Conservation (phyloP, 768 basidiomycete genomes). For the Sarcodon aspratus region DNA sequence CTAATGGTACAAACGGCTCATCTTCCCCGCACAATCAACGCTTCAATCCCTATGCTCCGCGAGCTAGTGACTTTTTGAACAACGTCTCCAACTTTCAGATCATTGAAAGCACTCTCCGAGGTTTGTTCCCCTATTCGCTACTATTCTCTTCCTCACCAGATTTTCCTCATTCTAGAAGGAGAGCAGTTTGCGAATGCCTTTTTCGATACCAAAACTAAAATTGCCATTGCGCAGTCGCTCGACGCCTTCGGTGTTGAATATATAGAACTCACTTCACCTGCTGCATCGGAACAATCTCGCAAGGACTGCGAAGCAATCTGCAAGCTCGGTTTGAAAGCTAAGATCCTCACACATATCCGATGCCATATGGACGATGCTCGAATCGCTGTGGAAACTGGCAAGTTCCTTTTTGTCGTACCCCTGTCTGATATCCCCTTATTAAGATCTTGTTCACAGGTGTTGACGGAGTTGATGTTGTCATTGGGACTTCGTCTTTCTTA, state of each 20-base stretch:
- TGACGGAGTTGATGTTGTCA: conserved; percentile 98
- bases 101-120: conserved; percentile 93
- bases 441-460: conserved; percentile 53
- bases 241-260: conserved; percentile 99
- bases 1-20: neutral
- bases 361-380: conserved; percentile 99
- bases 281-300: conserved; percentile 92
- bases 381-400: conserved; percentile 96
- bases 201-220: conserved; percentile 99
- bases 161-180: conserved; percentile 53
- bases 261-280: conserved; percentile 97
- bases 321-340: conserved; percentile 92
- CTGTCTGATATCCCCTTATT: neutral
- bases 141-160: neutral
- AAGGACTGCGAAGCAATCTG: conserved; percentile 95
- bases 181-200: conserved; percentile 99
- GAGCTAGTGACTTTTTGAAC: conserved; percentile 87
- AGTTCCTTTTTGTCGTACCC: conserved; percentile 9
- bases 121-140: conserved; percentile 29
- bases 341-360: conserved; percentile 97
- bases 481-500: conserved; percentile 97
- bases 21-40: conserved; percentile 15
- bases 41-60: conserved; percentile 76
- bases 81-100: conserved; percentile 92
- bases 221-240: conserved; percentile 94